These are phyloP conservation scores for Gastrolobium bilobum DNA, from an alignment of 306 rosid genomes.

Conservation along the genomic window DNA sequence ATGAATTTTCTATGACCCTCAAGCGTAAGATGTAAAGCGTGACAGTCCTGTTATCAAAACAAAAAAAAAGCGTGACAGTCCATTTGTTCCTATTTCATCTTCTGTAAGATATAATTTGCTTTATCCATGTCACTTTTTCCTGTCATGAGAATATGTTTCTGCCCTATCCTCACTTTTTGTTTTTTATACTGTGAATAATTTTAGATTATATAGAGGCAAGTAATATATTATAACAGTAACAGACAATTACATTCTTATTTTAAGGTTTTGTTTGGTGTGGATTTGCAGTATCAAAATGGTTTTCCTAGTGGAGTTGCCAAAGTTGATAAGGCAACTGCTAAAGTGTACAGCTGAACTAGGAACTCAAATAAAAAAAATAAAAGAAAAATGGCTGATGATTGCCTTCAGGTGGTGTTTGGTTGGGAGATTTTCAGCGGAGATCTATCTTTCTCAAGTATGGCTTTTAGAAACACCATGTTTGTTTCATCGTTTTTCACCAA, in stretches of 20 bases:
- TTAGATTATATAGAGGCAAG: conserved; percentile 14
- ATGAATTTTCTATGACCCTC: conserved; percentile 11
- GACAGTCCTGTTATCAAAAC: too few relatives aligned
- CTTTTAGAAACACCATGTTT: too few relatives aligned
- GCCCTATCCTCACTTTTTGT: conserved; percentile 15
- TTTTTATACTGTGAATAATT: conserved; percentile 7
- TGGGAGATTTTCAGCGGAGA: too few relatives aligned
- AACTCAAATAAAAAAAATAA: neutral
- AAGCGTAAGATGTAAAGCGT: conserved; percentile 32
- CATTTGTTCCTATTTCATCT: conserved; percentile 20
- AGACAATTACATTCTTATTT: neutral
- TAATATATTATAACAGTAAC: neutral
- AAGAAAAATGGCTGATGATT: neutral
- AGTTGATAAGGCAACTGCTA: conserved; percentile 30
- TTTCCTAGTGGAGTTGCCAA: neutral
- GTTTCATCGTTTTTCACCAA: too few relatives aligned
- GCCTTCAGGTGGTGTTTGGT: too few relatives aligned
- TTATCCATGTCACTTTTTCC: conserved; percentile 8
- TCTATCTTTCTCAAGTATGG: too few relatives aligned
- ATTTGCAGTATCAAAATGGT: neutral
- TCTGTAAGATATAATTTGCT: neutral
- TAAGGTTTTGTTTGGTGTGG: neutral
- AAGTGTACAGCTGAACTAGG: neutral
- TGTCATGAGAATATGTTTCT: conserved; percentile 3
- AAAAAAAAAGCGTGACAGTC: conserved; percentile 36